Percentiles rank a stretch among this genome's conserved stretches.
These are phyloP conservation scores for Decorospora gaudefroyi DNA, from an alignment of 2,329 filamentous ascomycete genomes.

Conservation along the genomic window DNA sequence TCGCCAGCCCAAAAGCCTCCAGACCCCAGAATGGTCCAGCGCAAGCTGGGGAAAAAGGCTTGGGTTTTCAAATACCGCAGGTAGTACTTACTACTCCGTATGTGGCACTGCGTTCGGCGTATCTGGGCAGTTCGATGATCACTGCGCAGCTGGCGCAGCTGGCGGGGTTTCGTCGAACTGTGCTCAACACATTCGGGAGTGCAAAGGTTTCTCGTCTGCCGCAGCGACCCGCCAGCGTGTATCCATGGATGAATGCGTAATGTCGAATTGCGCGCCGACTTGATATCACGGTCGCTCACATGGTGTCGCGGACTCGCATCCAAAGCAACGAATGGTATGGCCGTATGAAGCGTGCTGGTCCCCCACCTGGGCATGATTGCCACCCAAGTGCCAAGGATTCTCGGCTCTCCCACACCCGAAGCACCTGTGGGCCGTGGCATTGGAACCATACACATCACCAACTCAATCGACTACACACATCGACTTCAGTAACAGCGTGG, in stretches of 20 bases:
- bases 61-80: neutral
- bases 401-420: slow-evolving; percentile 20
- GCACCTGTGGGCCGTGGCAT: too few relatives aligned
- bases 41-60: slow-evolving; percentile 1
- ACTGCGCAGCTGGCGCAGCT: slow-evolving; percentile 3
- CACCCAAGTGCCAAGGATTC: slow-evolving; percentile 10
- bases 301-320: neutral
- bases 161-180: slow-evolving; percentile 1
- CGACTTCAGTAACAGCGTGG: slow-evolving; percentile 2
- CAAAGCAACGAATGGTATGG: slow-evolving; percentile 3
- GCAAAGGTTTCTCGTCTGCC: slow-evolving; percentile 7
- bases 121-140: slow-evolving; percentile 12
- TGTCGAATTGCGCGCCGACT: slow-evolving; percentile 6
- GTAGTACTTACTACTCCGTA: too few relatives aligned
- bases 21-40: slow-evolving; percentile 1
- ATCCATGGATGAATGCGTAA: too few relatives aligned
- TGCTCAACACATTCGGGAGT: neutral
- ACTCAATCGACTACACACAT: slow-evolving; percentile 1
- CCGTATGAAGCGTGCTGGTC: neutral
- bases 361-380: slow-evolving; percentile 14
- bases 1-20: neutral
- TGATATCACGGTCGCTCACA: slow-evolving; percentile 8
- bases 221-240: slow-evolving; percentile 1
- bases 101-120: slow-evolving; percentile 11
- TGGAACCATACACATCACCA: slow-evolving; percentile 15